Conservation (phyloP, 345 rosid genomes). For the Jatropha curcas region DNA sequence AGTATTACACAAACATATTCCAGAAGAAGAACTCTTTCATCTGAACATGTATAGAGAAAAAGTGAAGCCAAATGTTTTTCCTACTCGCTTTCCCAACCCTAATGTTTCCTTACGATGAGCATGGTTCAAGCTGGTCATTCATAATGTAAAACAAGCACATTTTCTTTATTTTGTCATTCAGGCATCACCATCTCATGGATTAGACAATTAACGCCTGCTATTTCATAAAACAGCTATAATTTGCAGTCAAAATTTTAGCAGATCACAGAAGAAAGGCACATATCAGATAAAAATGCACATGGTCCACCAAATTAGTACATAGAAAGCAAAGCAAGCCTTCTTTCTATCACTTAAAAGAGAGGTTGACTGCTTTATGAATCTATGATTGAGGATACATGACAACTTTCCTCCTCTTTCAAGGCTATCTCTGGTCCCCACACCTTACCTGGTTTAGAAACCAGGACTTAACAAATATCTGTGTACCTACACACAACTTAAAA, state of each 20-base stretch:
- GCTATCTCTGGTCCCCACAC: neutral
- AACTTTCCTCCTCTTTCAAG: neutral
- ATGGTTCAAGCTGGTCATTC: neutral
- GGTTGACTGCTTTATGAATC: neutral
- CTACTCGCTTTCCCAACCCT: neutral
- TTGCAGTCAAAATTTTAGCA: neutral
- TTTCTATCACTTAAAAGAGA: neutral
- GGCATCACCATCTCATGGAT: neutral
- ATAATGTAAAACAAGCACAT: neutral
- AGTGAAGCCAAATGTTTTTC: neutral
- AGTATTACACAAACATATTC: neutral
- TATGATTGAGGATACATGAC: neutral
- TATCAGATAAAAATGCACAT: neutral
- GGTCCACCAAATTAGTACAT: too few relatives aligned
- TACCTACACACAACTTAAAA: neutral
- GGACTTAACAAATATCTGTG: neutral
- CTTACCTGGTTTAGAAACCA: neutral
- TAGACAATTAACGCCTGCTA: neutral
- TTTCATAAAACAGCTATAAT: neutral
- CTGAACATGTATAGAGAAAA: neutral
- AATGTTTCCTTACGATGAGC: neutral
- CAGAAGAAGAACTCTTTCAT: neutral
- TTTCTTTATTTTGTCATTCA: neutral
- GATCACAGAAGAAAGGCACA: neutral
- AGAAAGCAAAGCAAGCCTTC: neutral